Evolutionary conservation across 768 basidiomycete species (phyloP).

Genomic region (Trametes cinnabarina): DNA sequence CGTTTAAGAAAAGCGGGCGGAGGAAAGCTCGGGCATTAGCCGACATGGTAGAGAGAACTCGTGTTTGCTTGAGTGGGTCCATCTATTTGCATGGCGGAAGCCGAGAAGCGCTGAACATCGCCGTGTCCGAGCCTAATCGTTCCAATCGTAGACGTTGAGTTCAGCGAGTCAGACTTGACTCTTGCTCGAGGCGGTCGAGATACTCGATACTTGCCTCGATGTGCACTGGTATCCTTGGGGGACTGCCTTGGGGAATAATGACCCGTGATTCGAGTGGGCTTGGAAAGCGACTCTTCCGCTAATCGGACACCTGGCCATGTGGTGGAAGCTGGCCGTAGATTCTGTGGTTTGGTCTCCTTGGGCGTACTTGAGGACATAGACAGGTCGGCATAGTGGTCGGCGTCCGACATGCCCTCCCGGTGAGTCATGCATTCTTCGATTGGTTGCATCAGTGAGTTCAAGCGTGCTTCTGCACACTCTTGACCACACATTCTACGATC

Average conservation of each 20-base stretch:
- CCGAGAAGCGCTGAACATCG: neutral
- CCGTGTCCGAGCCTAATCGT: neutral
- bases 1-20: neutral
- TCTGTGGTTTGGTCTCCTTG: too few relatives aligned
- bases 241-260: slow-evolving; percentile 1
- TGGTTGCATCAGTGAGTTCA: neutral
- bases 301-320: neutral
- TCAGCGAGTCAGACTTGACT: neutral
- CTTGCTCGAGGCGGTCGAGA: neutral
- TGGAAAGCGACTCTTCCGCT: neutral
- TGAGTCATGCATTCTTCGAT: too few relatives aligned
- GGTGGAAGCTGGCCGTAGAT: neutral
- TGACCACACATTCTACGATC: neutral
- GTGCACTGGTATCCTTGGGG: neutral
- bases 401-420: too few relatives aligned
- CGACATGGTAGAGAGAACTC: neutral
- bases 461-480: neutral
- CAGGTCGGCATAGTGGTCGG: too few relatives aligned
- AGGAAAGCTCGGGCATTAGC: neutral
- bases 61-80: slow-evolving; percentile 15
- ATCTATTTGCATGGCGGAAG: neutral
- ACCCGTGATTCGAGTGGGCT: neutral
- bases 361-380: too few relatives aligned
- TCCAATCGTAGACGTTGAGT: neutral
- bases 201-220: slow-evolving; percentile 13